Percentiles rank a stretch among this genome's conserved stretches.
Evolutionary conservation across 352 stramenopile species (phyloP).

Genomic region (Pythium grandisporangium): DNA sequence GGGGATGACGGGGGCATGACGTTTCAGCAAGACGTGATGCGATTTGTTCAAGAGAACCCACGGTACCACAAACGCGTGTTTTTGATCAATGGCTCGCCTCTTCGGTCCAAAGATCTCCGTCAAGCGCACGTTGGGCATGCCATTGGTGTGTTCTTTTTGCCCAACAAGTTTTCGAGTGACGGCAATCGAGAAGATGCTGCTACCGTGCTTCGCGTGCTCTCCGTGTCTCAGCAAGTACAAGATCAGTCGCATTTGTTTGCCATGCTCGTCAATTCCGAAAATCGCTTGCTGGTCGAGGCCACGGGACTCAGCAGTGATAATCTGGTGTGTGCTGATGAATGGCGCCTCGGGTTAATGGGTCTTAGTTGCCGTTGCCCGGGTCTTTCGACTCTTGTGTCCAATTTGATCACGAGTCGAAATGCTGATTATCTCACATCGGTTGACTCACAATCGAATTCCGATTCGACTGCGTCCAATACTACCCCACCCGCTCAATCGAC

Average conservation of each 20-base stretch:
- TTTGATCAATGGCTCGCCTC: conserved; percentile 61
- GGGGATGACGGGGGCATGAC: conserved; percentile 11
- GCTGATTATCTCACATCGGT: conserved; percentile 20
- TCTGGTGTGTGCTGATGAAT: conserved; percentile 71
- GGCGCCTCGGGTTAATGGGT: conserved; percentile 78
- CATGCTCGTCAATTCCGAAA: conserved; percentile 81
- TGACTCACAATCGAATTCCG: no score
- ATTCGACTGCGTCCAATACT: no score
- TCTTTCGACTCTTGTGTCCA: conserved; percentile 77
- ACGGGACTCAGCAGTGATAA: conserved; percentile 60
- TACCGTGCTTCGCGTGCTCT: conserved; percentile 73
- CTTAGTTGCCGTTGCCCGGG: conserved; percentile 76
- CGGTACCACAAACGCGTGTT: conserved; percentile 75
- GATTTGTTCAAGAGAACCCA: conserved; percentile 61
- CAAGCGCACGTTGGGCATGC: conserved; percentile 52
- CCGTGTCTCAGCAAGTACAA: conserved; percentile 52
- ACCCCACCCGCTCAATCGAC: neutral
- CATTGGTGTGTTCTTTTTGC: conserved; percentile 77
- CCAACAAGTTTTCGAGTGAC: conserved; percentile 75
- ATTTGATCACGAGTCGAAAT: conserved; percentile 73
- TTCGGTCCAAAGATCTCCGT: conserved; percentile 42
- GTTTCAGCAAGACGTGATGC: conserved; percentile 55
- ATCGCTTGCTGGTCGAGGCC: conserved; percentile 66
- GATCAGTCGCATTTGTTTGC: conserved; percentile 68
- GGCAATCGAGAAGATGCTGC: conserved; percentile 74